phyloP scores from a whole-genome alignment of 2,329 filamentous ascomycete genomes.

The Myrmaecium sp. region DNA sequence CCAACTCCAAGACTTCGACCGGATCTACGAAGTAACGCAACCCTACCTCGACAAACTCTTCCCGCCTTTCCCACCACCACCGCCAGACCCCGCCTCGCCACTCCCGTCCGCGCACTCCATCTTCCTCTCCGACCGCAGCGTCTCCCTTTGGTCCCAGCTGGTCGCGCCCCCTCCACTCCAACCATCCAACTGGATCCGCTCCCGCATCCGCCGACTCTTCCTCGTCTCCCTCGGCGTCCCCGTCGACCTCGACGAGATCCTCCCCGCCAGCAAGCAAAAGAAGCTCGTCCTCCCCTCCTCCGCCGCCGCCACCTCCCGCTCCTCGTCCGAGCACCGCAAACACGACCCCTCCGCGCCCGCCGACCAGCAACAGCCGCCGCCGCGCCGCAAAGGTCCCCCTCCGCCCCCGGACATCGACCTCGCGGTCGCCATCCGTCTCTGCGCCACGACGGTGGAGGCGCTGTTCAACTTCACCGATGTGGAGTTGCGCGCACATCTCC shows the following conservation, averaged over 20 bases:
- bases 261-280: slow-evolving; percentile 94
- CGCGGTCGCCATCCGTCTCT: slow-evolving; percentile 59
- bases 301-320: slow-evolving; percentile 20
- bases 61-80: slow-evolving; percentile 30
- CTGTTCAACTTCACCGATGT: slow-evolving; percentile 60
- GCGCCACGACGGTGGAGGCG: slow-evolving; percentile 70
- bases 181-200: slow-evolving; percentile 94
- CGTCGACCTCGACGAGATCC: slow-evolving; percentile 90
- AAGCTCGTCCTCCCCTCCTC: slow-evolving; percentile 79
- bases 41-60: slow-evolving; percentile 49
- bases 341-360: too few relatives aligned
- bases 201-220: slow-evolving; percentile 83
- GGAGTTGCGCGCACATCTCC: slow-evolving; percentile 58
- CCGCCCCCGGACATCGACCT: slow-evolving; percentile 64
- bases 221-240: slow-evolving; percentile 91
- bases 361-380: too few relatives aligned
- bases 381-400: slow-evolving; percentile 40
- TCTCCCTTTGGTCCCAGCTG: slow-evolving; percentile 90
- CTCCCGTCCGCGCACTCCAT: slow-evolving; percentile 15
- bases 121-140: slow-evolving; percentile 66
- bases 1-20: slow-evolving; percentile 35
- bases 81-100: slow-evolving; percentile 12
- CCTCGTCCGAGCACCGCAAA: slow-evolving; percentile 18
- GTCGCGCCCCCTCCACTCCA: slow-evolving; percentile 88
- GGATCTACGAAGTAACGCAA: too few relatives aligned